phyloP scores from a whole-genome alignment of 2,329 filamentous ascomycete species.

The Hypoxylon sp. region DNA sequence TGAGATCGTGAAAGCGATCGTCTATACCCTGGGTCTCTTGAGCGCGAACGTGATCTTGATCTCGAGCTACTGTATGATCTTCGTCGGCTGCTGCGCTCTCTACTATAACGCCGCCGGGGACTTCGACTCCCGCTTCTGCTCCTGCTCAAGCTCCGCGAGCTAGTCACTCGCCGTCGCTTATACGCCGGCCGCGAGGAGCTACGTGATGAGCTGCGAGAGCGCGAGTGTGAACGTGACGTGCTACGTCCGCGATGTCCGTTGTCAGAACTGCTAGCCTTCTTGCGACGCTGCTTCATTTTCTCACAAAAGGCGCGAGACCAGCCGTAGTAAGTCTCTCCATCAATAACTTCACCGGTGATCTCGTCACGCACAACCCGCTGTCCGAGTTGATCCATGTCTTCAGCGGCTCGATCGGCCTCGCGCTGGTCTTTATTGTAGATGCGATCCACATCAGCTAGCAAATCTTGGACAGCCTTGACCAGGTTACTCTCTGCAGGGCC shows the following conservation, averaged over 20 bases:
- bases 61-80: constrained; percentile 52
- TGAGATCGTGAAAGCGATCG: constrained; percentile 43
- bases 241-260: constrained; percentile 50
- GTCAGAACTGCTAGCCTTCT: constrained; percentile 49
- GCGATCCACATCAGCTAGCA: constrained; percentile 77
- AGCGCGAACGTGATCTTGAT: constrained; percentile 50
- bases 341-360: constrained; percentile 72
- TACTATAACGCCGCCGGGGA: constrained; percentile 46
- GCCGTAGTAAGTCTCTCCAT: constrained; percentile 85
- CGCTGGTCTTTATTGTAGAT: constrained; percentile 71
- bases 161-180: constrained; percentile 58
- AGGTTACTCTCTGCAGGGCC: constrained; percentile 77
- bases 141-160: constrained; percentile 51
- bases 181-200: constrained; percentile 55
- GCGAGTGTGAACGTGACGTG: constrained; percentile 54
- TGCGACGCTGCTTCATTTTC: constrained; percentile 76
- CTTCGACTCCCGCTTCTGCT: constrained; percentile 52
- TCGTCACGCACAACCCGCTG: constrained; percentile 76
- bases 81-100: constrained; percentile 43
- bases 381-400: constrained; percentile 82
- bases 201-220: constrained; percentile 54
- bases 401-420: constrained; percentile 60
- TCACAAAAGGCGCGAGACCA: constrained; percentile 87
- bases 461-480: constrained; percentile 74
- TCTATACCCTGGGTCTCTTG: constrained; percentile 41